phyloP scores from a whole-genome alignment of 352 stramenopile species.

The Pelagophyceae sp. region DNA sequence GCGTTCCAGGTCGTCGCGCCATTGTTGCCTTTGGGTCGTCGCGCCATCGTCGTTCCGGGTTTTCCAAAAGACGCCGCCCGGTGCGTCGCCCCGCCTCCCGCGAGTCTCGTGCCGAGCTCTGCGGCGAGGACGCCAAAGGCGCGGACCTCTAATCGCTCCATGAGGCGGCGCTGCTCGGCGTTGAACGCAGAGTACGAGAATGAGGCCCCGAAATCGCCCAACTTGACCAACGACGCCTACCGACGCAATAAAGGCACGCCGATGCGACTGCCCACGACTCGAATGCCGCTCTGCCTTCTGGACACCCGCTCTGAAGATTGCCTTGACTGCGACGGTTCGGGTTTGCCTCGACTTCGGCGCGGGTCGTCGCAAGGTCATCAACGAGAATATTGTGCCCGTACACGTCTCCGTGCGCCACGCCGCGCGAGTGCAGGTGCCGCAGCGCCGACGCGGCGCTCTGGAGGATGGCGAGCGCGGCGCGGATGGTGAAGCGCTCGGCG shows the following conservation, averaged over 20 bases:
- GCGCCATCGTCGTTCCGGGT: no score
- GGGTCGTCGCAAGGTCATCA: no score
- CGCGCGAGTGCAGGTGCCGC: not conserved
- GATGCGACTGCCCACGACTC: no score
- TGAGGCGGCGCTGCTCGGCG: not conserved
- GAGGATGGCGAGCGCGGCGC: not conserved
- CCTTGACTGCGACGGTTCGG: no score
- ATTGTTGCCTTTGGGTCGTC: no score
- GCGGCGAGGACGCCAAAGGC: conserved; percentile 3
- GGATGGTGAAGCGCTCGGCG: not conserved
- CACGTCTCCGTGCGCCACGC: conserved; percentile 15
- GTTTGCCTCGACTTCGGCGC: no score
- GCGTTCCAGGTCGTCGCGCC: no score
- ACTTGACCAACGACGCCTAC: not conserved
- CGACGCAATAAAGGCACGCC: no score
- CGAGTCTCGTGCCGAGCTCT: not conserved
- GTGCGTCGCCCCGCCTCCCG: not conserved
- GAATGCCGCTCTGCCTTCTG: no score
- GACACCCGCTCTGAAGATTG: no score
- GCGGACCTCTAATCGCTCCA: conserved; percentile 3
- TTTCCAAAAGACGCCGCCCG: no score
- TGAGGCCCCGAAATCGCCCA: conserved; percentile 12
- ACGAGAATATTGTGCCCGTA: conserved; percentile 17
- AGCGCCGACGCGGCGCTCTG: not conserved
- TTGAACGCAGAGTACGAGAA: not conserved